Evolutionary conservation across 768 basidiomycete genomes (phyloP), one percentile per base, ranked within the genome.

Genomic region (Mycena floridula): DNA sequence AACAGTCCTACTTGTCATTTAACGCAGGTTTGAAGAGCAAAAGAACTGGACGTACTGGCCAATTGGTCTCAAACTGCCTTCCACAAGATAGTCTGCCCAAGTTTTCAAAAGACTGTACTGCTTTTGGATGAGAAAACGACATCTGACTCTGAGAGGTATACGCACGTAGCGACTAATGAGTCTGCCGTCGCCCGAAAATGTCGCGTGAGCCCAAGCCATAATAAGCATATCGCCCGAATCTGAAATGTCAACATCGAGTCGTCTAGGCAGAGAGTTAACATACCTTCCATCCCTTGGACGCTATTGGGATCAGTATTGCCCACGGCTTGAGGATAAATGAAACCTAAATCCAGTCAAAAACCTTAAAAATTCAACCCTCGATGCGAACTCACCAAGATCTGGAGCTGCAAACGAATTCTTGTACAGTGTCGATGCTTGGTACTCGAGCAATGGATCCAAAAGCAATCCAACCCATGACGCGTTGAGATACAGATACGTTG

Each of bases 381-480:
- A 39, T 20, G 23, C 13, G 13, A 5, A 39, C 38, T 13, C 23
- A 39, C 32, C 32, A 13, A 35, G 18, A 18, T 35, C 32, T 15
- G 32, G 32, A 35, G 38, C n/a, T 51, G 28, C 27, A 7, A 13
- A 26, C 8, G 7, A 18, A 16, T 24, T 12, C 9, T 15, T 16
- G 15, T 13, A 18, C 13, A 3, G 13, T 11, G n/a, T n/a, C 11
- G 15, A 11, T 5, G 9, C 37, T 21, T 55, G 46, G 13, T 39
- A 50, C 46, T 65, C 60, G 28, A 76, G 67, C 5, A 76, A 56
- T 15, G 72, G 67, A 11, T 67, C 58, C 11, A 76, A 59, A 5
- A 73, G 59, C 44, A 66, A 67, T 51, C 66, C 67, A 0, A 66
- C 66, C 15, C 67, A 57, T 0, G 38, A 46, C 1, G 66, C 57